Evolutionary conservation across 2,329 filamentous ascomycete species (phyloP).

Genomic region (Aspergillus ruber): DNA sequence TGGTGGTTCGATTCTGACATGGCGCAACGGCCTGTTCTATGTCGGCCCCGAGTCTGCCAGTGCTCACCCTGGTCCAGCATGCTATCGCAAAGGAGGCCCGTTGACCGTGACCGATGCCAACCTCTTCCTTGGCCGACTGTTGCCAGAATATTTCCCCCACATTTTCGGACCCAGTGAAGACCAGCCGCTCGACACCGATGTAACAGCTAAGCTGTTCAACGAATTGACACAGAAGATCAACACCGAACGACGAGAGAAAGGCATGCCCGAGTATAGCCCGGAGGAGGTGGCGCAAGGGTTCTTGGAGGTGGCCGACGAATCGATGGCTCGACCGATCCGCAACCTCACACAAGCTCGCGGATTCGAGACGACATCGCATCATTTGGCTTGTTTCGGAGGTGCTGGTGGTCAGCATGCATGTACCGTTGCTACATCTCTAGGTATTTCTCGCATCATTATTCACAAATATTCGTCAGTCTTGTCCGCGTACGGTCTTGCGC

Average conservation of each 20-base stretch:
- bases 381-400: constrained; percentile 26
- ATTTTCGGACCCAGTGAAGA: constrained; percentile 86
- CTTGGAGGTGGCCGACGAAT: constrained; percentile 82
- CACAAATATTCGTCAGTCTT: constrained; percentile 38
- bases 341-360: constrained; percentile 13
- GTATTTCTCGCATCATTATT: constrained; percentile 38
- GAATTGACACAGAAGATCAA: constrained; percentile 73
- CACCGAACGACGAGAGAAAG: constrained; percentile 45
- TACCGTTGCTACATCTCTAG: constrained; percentile 36
- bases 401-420: constrained; percentile 37
- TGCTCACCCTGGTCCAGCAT: constrained; percentile 83
- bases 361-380: constrained; percentile 18
- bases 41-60: constrained; percentile 86
- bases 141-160: constrained; percentile 88
- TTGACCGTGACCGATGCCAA: constrained; percentile 93
- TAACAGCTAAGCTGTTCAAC: constrained; percentile 65
- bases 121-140: constrained; percentile 70
- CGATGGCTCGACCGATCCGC: constrained; percentile 58
- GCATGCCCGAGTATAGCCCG: constrained; percentile 58
- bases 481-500: constrained; percentile 33
- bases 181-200: constrained; percentile 66
- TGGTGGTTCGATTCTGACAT: constrained; percentile 63
- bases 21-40: constrained; percentile 77
- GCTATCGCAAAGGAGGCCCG: constrained; percentile 83
- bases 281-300: constrained; percentile 58